Evolutionary conservation across 441 rosid species (phyloP), one percentile per base, ranked within the genome.

Genomic region (Geranium incanum): DNA sequence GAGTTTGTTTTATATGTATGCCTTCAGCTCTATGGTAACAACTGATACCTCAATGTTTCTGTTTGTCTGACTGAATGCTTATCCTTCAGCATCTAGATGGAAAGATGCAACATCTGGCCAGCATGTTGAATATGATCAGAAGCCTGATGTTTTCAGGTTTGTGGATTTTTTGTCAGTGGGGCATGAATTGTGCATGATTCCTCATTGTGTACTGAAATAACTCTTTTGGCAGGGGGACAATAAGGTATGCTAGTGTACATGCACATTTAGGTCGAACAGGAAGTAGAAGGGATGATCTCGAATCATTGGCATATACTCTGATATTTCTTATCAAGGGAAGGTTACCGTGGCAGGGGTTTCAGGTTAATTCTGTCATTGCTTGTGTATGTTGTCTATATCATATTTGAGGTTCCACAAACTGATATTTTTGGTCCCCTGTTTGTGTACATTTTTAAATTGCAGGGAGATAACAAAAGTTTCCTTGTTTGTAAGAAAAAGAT

Each of bases 401-500:
- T 28, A 28, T 28, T 55, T 15, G 62, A 55, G 19, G 62, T 55
- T 55, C 19, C 18, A 4, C 6, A 4, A 4, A 55, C 18, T 55
- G 18, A 4, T 3, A 4, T 48, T 48, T 75, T 43, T 73, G 13
- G 11, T 48, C n/a, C n/a, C 55, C n/a, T 48, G n/a, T 48, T 48
- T 43, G 5, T 43, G 6, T 39, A 13, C 12, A 3, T 15, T 15
- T 48, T 55, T 15, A 0, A 55, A 55, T 16, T 55, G 21, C 62
- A 92, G 99, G 97, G 99, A 64, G 99, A 95, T 71, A 90, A 89
- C 75, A 92, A 95, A 81, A 89, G 97, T 1, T 95, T 89, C 70
- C 89, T 92, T 73, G 99, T 95, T 77, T 90, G 97, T 82, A 95
- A 95, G 88, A 95, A 89, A 81, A 95, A 95, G 87, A 92, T 95